These are phyloP conservation scores for Neurospora sp. DNA, from an alignment of 495 filamentous ascomycete genomes.

Conservation along the genomic window DNA sequence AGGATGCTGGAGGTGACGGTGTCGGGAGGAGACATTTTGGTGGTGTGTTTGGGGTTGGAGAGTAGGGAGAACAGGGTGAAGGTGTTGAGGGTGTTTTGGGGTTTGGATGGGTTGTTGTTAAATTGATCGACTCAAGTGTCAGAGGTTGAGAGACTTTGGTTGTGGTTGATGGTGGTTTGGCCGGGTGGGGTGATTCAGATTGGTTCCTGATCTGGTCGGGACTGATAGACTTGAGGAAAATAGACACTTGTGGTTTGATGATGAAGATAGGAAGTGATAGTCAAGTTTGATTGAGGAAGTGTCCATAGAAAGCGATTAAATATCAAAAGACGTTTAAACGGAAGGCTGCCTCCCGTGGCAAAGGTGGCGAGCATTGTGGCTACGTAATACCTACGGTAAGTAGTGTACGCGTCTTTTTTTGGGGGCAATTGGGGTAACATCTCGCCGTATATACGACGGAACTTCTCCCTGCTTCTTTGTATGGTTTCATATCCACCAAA, in stretches of 20 bases:
- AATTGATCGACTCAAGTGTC: neutral
- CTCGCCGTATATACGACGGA: neutral
- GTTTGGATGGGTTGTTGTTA: neutral
- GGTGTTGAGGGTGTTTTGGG: neutral
- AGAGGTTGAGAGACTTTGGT: neutral
- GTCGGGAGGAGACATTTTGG: neutral
- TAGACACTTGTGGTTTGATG: neutral
- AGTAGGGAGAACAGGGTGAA: neutral
- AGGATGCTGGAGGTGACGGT: neutral
- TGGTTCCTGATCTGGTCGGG: neutral
- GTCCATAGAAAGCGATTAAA: neutral
- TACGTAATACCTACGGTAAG: neutral
- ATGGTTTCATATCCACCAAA: neutral
- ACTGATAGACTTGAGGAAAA: neutral
- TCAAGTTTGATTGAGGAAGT: neutral
- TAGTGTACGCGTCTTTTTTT: neutral
- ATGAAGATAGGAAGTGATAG: neutral
- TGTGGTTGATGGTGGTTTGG: neutral
- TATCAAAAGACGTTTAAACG: neutral
- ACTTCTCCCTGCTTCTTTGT: neutral
- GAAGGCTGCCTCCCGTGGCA: neutral
- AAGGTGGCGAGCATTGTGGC: neutral
- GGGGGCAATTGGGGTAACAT: neutral
- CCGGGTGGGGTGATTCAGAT: neutral
- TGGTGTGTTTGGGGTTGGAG: neutral